phyloP scores from a whole-genome alignment of 768 basidiomycete genomes.

The Pisolithus albus region DNA sequence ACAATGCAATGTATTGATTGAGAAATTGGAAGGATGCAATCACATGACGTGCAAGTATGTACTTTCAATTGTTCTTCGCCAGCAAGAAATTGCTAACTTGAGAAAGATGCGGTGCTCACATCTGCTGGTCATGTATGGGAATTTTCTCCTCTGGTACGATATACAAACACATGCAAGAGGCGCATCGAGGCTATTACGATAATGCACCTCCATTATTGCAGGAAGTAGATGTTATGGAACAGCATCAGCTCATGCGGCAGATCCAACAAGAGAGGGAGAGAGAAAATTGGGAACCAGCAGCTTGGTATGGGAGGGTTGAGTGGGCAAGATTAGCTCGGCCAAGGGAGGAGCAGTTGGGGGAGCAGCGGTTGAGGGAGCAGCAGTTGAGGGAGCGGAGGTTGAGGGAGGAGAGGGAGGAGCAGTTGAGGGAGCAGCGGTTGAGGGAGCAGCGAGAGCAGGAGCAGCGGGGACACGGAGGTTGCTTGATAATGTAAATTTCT shows the following conservation, averaged over 20 bases:
- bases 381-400: too few species aligned
- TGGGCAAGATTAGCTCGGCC: neutral
- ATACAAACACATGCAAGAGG: neutral
- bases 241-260: neutral
- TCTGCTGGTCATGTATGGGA: neutral
- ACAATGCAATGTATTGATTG: constrained; percentile 61
- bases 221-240: neutral
- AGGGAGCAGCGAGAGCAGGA: neutral
- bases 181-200: neutral
- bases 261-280: neutral
- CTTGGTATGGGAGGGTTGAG: neutral
- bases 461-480: neutral
- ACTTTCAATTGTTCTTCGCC: neutral
- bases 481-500: too few species aligned
- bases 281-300: too few species aligned
- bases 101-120: neutral
- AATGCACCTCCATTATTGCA: neutral
- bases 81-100: neutral
- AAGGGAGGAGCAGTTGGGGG: neutral
- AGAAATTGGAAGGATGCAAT: constrained; percentile 69
- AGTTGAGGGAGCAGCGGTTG: neutral
- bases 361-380: too few species aligned
- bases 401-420: neutral
- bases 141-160: neutral
- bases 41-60: constrained; percentile 61